These are phyloP conservation scores for Chlamydomonas reinhardtii DNA, from an alignment of 163 green algal species.

Conservation along the genomic window DNA sequence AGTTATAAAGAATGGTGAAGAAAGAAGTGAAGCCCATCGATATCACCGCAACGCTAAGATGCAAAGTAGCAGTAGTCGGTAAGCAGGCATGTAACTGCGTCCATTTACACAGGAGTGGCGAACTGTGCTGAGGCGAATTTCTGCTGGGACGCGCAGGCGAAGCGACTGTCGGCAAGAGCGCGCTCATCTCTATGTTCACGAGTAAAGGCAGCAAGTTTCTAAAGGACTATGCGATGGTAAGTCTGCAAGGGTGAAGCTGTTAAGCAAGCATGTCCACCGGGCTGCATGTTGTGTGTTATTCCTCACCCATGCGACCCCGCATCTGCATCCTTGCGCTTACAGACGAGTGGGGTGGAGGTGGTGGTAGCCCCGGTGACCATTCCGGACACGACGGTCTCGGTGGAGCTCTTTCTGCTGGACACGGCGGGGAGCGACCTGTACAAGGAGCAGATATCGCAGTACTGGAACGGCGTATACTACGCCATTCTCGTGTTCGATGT, in stretches of 20 bases:
- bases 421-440: constrained; percentile 59
- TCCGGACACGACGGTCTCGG: constrained; percentile 55
- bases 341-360: constrained; percentile 60
- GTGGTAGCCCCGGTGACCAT: constrained; percentile 49
- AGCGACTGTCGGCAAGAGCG: constrained; percentile 52
- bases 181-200: constrained; percentile 64
- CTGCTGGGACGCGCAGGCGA: constrained; percentile 47
- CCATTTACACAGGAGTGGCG: no score
- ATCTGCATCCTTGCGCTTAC: background rate
- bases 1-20: constrained; percentile 21
- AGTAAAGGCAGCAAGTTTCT: constrained; percentile 61
- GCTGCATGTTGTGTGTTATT: background rate
- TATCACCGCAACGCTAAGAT: constrained; percentile 38
- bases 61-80: constrained; percentile 51
- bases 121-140: background rate
- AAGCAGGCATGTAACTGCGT: background rate
- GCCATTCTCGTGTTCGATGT: constrained; percentile 65
- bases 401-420: constrained; percentile 63
- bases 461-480: constrained; percentile 70
- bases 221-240: constrained; percentile 63
- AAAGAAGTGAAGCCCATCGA: constrained; percentile 16
- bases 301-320: background rate
- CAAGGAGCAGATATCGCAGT: constrained; percentile 48
- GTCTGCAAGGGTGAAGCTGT: background rate
- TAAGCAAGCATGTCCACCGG: background rate